Conservation (phyloP, 2,329 filamentous ascomycete genomes). For the Fusarium humuli region DNA sequence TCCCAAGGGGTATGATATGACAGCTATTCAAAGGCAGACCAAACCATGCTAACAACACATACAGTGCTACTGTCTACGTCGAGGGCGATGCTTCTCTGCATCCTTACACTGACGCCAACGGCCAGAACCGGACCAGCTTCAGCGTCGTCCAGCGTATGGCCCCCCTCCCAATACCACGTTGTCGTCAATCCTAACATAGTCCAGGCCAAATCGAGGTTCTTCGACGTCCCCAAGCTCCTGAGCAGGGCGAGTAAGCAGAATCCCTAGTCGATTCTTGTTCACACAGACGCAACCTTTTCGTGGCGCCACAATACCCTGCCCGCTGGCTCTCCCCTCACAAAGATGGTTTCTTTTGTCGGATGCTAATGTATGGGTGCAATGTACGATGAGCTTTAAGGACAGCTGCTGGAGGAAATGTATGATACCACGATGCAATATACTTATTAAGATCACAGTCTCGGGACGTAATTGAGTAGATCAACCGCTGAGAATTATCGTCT, state of each 20-base stretch:
- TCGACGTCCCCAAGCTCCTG: conserved; percentile 53
- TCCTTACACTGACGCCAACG: conserved; percentile 75
- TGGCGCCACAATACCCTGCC: conserved; percentile 7
- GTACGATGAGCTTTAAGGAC: conserved; percentile 39
- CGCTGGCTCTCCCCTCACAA: conserved; percentile 36
- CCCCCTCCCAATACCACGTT: background rate
- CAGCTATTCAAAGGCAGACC: background rate
- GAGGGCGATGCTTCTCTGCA: conserved; percentile 83
- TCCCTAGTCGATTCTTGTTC: background rate
- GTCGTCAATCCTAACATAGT: conserved; percentile 25
- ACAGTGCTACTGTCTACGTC: conserved; percentile 80
- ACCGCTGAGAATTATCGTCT: background rate
- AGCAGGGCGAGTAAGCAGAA: conserved; percentile 41
- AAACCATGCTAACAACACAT: conserved; percentile 25
- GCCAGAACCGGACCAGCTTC: conserved; percentile 72
- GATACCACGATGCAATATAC: conserved; percentile 45
- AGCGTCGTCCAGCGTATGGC: conserved; percentile 84
- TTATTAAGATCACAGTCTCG: conserved; percentile 11
- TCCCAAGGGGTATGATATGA: conserved; percentile 82
- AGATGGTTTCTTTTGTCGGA: conserved; percentile 37
- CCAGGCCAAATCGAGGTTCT: conserved; percentile 60
- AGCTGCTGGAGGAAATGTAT: conserved; percentile 37
- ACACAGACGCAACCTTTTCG: conserved; percentile 1
- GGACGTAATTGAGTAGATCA: background rate
- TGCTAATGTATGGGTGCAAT: conserved; percentile 37